These are phyloP conservation scores for Calamus simplicifolius DNA, from an alignment of 176 grass and related monocot species.

Conservation along the genomic window DNA sequence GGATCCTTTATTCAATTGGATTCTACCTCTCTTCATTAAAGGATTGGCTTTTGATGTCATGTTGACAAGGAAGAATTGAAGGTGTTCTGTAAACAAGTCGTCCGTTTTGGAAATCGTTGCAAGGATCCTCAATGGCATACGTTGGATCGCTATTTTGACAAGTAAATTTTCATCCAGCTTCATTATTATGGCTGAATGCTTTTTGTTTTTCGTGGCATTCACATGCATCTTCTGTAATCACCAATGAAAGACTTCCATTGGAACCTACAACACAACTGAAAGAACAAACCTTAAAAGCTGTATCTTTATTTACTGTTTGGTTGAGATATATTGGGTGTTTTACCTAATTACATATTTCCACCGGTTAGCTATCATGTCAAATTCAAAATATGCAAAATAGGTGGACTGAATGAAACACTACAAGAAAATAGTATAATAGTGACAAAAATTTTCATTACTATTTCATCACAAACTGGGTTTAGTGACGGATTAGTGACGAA, in stretches of 20 bases:
- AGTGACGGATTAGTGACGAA: no score
- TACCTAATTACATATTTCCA: no score
- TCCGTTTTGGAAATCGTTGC: no score
- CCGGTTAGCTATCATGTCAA: no score
- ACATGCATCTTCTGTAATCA: constrained; percentile 18
- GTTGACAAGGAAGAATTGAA: constrained; percentile 41
- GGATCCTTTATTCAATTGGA: constrained; percentile 6
- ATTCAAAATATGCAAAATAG: no score
- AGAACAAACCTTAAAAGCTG: constrained; percentile 69
- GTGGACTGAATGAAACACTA: no score
- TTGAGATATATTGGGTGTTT: not conserved
- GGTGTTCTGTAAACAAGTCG: constrained; percentile 48
- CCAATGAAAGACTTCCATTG: constrained; percentile 47
- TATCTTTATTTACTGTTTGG: constrained; percentile 17
- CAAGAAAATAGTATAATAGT: no score
- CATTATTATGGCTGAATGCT: constrained; percentile 12
- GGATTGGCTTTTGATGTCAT: not conserved
- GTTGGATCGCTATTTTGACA: constrained; percentile 58
- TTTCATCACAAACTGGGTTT: no score
- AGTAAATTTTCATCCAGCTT: constrained; percentile 25
- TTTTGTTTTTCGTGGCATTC: constrained; percentile 21
- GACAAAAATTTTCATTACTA: no score
- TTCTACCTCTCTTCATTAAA: not conserved
- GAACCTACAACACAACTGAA: constrained; percentile 68
- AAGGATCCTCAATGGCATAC: constrained; percentile 77